Conservation (phyloP, 169 alveolate genomes). For the Babesia divergens region DNA sequence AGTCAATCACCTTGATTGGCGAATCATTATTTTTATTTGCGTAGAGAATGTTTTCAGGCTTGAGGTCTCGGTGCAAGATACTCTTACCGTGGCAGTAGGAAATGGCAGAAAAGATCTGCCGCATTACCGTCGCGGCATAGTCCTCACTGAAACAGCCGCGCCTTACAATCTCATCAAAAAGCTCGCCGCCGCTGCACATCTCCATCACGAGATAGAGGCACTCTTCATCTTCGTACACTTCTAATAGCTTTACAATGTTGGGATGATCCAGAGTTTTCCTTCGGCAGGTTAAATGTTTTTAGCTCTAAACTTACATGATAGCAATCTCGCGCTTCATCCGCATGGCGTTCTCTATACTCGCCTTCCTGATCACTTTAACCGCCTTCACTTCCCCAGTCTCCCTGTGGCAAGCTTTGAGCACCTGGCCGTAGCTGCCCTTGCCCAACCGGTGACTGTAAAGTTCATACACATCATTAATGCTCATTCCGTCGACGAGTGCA, state of each 20-base stretch:
- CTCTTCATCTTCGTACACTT: slow-evolving; percentile 88
- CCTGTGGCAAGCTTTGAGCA: slow-evolving; percentile 83
- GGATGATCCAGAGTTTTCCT: slow-evolving; percentile 88
- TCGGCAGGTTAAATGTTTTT: neutral
- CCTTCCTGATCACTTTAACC: slow-evolving; percentile 82
- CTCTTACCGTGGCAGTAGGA: slow-evolving; percentile 89
- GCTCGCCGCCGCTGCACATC: slow-evolving; percentile 93
- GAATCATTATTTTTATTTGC: slow-evolving; percentile 82
- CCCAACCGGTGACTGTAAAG: slow-evolving; percentile 79
- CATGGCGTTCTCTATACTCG: slow-evolving; percentile 81
- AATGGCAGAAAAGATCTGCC: slow-evolving; percentile 90
- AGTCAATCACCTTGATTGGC: slow-evolving; percentile 88
- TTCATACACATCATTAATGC: slow-evolving; percentile 81
- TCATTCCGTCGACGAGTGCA: slow-evolving; percentile 65
- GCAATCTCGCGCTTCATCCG: slow-evolving; percentile 85
- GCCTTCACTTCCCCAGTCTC: slow-evolving; percentile 84
- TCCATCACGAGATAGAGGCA: slow-evolving; percentile 90
- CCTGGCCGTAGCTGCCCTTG: slow-evolving; percentile 87
- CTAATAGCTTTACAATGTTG: slow-evolving; percentile 85
- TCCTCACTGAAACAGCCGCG: slow-evolving; percentile 86
- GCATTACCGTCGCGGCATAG: slow-evolving; percentile 88
- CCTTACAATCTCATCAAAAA: slow-evolving; percentile 91
- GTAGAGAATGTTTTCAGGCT: slow-evolving; percentile 94
- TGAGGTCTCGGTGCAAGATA: slow-evolving; percentile 93
- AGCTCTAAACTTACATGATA: slow-evolving; percentile 67